phyloP scores from a whole-genome alignment of 306 rosid genomes.

The Medicago lupulina region DNA sequence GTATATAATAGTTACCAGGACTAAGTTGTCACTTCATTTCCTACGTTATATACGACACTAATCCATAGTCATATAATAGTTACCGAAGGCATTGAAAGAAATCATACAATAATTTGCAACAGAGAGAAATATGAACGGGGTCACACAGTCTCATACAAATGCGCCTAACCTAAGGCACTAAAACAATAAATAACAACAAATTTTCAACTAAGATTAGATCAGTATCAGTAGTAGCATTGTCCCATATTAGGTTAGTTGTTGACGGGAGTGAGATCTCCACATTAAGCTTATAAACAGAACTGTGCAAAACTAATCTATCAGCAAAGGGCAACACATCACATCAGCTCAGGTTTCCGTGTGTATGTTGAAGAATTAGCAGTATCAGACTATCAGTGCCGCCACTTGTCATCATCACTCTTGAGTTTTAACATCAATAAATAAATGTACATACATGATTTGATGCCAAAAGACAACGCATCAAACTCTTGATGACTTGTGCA shows the following conservation, averaged over 20 bases:
- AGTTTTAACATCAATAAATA: conserved; percentile 46
- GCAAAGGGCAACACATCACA: conserved; percentile 45
- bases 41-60: background rate
- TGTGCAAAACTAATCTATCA: conserved; percentile 50
- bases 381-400: conserved; percentile 57
- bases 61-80: background rate
- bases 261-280: conserved; percentile 43
- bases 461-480: conserved; percentile 43
- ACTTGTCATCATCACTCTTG: conserved; percentile 38
- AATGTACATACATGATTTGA: conserved; percentile 54
- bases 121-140: conserved; percentile 24
- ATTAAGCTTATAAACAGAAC: conserved; percentile 50
- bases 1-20: no score
- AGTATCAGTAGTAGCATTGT: conserved; percentile 10
- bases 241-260: conserved; percentile 50
- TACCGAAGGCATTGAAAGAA: conserved; percentile 27
- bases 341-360: conserved; percentile 44
- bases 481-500: conserved; percentile 53
- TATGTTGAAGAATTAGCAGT: conserved; percentile 52
- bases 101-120: conserved; percentile 40
- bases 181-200: conserved; percentile 7
- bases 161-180: conserved; percentile 29
- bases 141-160: conserved; percentile 19
- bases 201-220: conserved; percentile 40
- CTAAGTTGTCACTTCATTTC: conserved; percentile 8